A percentile compares a stretch with the other conserved stretches of the same genome.
Evolutionary conservation across 1,284 basidiomycete species (phyloP).

Genomic region (Neonothopanus nambi): DNA sequence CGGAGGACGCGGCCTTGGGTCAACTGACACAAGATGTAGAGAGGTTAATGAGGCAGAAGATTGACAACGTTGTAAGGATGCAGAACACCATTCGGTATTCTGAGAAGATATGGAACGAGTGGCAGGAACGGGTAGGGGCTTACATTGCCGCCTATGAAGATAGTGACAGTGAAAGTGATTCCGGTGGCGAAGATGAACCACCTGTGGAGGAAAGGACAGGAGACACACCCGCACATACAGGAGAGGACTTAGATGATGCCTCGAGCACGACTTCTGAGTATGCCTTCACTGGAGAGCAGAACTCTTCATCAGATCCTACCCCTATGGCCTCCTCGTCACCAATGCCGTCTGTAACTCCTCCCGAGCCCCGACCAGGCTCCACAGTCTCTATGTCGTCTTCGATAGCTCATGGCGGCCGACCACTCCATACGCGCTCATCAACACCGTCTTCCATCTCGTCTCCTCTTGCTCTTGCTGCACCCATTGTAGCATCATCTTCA

Average conservation of each 20-base stretch:
- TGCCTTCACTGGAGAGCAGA: slow-evolving; percentile 49
- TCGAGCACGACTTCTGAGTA: slow-evolving; percentile 68
- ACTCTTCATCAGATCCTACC: slow-evolving; percentile 57
- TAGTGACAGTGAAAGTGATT: slow-evolving; percentile 35
- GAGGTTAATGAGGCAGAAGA: slow-evolving; percentile 88
- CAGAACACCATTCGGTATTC: slow-evolving; percentile 98
- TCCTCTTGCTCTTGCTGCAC: slow-evolving; percentile 76
- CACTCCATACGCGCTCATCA: slow-evolving; percentile 73
- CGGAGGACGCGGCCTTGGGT: slow-evolving; percentile 84
- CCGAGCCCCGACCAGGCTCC: slow-evolving; percentile 28
- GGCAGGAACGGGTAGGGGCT: slow-evolving; percentile 86
- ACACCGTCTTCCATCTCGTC: slow-evolving; percentile 85
- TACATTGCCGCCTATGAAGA: slow-evolving; percentile 60
- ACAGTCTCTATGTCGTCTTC: slow-evolving; percentile 31
- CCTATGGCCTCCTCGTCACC: slow-evolving; percentile 68
- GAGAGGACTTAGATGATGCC: slow-evolving; percentile 44
- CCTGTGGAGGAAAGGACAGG: slow-evolving; percentile 24
- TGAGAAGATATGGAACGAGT: slow-evolving; percentile 96
- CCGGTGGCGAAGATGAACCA: slow-evolving; percentile 32
- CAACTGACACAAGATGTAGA: slow-evolving; percentile 87
- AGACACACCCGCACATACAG: not conserved
- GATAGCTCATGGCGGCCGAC: slow-evolving; percentile 41
- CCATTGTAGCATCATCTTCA: slow-evolving; percentile 70
- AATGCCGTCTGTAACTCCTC: slow-evolving; percentile 38
- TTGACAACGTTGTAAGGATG: slow-evolving; percentile 94